phyloP scores from a whole-genome alignment of 2,329 filamentous ascomycete genomes.

The Colletotrichum echinochloae region DNA sequence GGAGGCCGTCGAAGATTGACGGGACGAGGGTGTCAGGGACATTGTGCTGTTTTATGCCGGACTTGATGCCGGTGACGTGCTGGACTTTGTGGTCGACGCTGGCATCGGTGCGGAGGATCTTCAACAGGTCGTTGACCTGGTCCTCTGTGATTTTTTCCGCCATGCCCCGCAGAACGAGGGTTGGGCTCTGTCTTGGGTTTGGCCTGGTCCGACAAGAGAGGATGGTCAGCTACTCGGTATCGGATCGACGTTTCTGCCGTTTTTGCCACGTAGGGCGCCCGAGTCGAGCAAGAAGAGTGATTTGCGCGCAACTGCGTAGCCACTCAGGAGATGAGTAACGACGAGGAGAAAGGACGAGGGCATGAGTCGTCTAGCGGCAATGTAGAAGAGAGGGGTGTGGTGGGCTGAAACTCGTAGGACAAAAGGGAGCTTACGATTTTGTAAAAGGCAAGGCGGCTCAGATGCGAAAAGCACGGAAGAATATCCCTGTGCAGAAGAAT shows the following conservation, averaged over 20 bases:
- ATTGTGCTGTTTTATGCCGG: slow-evolving; percentile 91
- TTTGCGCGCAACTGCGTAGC: slow-evolving; percentile 13
- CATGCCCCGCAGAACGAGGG: slow-evolving; percentile 51
- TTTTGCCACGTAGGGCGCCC: slow-evolving; percentile 1
- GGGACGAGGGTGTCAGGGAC: slow-evolving; percentile 80
- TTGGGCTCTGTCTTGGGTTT: slow-evolving; percentile 17
- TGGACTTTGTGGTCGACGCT: slow-evolving; percentile 78
- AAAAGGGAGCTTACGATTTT: slow-evolving; percentile 29
- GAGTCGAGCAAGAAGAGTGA: neutral
- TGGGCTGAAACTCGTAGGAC: slow-evolving; percentile 28
- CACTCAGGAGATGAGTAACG: slow-evolving; percentile 15
- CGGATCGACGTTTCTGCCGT: neutral
- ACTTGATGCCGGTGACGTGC: slow-evolving; percentile 81
- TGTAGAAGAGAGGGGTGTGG: slow-evolving; percentile 21
- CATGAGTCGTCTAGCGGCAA: slow-evolving; percentile 34
- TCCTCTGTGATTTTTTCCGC: slow-evolving; percentile 70
- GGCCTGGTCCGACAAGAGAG: slow-evolving; percentile 11
- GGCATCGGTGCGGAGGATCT: slow-evolving; percentile 69
- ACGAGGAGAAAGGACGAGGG: neutral
- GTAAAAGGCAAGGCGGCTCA: neutral
- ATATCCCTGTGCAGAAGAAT: slow-evolving; percentile 28
- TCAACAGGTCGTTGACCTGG: slow-evolving; percentile 66
- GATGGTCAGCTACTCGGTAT: slow-evolving; percentile 22
- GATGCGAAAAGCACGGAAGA: slow-evolving; percentile 15
- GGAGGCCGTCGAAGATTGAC: slow-evolving; percentile 84